Evolutionary conservation across 2,329 filamentous ascomycete genomes (phyloP).

Genomic region (Diaporthe sp.): DNA sequence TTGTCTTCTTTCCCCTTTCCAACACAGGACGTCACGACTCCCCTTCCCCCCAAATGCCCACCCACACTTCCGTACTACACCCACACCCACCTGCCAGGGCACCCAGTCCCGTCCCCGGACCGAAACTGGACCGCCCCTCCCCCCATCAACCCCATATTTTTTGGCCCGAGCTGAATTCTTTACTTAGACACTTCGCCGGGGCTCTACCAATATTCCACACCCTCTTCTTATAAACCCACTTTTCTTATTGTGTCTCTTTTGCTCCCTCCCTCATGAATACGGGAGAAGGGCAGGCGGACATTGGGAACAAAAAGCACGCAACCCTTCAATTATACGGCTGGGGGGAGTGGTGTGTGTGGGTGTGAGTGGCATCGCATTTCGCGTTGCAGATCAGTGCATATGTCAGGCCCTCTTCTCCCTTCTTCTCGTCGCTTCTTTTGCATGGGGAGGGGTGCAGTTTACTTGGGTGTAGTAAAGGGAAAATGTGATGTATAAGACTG

Average conservation of each 20-base stretch:
- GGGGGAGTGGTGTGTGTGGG: neutral
- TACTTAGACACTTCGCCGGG: neutral
- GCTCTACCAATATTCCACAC: neutral
- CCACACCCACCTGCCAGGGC: slow-evolving; percentile 6
- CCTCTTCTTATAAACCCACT: neutral
- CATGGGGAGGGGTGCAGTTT: neutral
- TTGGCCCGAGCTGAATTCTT: neutral
- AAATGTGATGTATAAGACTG: slow-evolving; percentile 6
- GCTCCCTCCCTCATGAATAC: neutral
- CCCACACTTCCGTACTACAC: slow-evolving; percentile 3
- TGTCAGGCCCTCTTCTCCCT: neutral
- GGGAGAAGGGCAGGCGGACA: neutral
- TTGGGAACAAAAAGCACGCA: neutral
- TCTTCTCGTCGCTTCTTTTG: neutral
- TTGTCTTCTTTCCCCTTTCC: neutral
- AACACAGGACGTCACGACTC: neutral
- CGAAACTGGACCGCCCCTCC: neutral
- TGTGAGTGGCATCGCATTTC: slow-evolving; percentile 26
- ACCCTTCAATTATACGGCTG: neutral
- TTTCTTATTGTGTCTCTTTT: too few relatives aligned
- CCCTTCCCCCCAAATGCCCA: neutral
- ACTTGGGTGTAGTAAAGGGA: too few relatives aligned
- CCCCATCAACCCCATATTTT: slow-evolving; percentile 8
- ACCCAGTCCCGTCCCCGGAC: neutral
- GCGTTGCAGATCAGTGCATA: slow-evolving; percentile 30